These are phyloP conservation scores for Pythium aphanidermatum DNA, from an alignment of 352 stramenopile species.

Conservation along the genomic window DNA sequence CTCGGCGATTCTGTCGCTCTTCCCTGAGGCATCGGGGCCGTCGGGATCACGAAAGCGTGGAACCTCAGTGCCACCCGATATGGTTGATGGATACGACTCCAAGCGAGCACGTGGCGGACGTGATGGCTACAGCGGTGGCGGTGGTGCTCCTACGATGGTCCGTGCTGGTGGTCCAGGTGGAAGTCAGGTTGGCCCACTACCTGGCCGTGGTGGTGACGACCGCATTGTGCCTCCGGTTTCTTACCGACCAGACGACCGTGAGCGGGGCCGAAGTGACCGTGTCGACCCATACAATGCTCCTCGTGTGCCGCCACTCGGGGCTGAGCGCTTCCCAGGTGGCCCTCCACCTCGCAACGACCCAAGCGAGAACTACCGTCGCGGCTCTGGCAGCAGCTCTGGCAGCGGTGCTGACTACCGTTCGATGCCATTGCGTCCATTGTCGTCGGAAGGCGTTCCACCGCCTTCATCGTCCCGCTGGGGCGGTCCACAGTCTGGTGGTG, in stretches of 20 bases:
- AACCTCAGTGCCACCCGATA: neutral
- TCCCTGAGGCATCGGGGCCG: constrained; percentile 26
- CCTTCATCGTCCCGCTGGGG: constrained; percentile 9
- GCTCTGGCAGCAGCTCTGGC: neutral
- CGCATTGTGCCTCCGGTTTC: constrained; percentile 7
- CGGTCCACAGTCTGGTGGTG: constrained; percentile 1
- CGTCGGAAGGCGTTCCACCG: constrained; percentile 5
- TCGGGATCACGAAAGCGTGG: constrained; percentile 20
- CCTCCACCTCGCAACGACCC: constrained; percentile 6
- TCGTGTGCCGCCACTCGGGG: constrained; percentile 6
- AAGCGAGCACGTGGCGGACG: constrained; percentile 25
- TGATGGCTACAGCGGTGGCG: constrained; percentile 1
- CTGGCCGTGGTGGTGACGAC: constrained; percentile 6
- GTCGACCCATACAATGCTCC: neutral
- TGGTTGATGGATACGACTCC: constrained; percentile 20
- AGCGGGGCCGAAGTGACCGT: constrained; percentile 10
- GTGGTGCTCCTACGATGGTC: constrained; percentile 5
- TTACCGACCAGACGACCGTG: constrained; percentile 11
- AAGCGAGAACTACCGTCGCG: constrained; percentile 14
- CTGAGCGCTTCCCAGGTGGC: constrained; percentile 10
- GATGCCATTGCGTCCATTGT: constrained; percentile 12
- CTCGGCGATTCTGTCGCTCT: constrained; percentile 59
- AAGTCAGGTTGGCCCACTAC: constrained; percentile 2
- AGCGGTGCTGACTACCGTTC: constrained; percentile 10
- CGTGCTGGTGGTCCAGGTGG: constrained; percentile 8